These are phyloP conservation scores for Akanthomyces uredinophilus DNA, from an alignment of 2,329 filamentous ascomycete genomes.

Conservation along the genomic window DNA sequence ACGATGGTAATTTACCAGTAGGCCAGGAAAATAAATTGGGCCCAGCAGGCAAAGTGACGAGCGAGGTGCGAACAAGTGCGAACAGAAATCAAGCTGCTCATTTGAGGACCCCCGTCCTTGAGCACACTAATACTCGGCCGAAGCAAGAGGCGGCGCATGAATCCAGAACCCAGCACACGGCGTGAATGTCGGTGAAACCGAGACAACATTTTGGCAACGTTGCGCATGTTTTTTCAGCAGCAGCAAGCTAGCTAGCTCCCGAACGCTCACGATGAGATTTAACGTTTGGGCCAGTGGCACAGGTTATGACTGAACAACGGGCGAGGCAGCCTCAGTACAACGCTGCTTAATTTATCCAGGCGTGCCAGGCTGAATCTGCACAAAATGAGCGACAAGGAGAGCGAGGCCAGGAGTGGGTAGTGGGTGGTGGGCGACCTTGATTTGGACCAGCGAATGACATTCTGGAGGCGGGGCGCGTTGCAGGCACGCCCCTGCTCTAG, in stretches of 20 bases:
- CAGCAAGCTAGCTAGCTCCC: background rate
- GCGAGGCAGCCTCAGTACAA: constrained; percentile 6
- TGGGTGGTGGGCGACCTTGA: constrained; percentile 9
- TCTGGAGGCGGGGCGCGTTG: constrained; percentile 6
- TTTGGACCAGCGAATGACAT: constrained; percentile 4
- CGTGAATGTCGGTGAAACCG: constrained; percentile 4
- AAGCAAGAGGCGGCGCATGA: background rate
- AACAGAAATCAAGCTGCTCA: background rate
- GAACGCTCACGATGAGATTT: background rate
- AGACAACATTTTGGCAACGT: background rate
- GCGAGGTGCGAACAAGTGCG: background rate
- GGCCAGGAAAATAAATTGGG: constrained; percentile 9
- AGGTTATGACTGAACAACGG: background rate
- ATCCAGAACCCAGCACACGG: background rate
- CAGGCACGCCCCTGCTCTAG: background rate
- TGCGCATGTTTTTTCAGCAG: background rate
- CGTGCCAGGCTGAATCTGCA: constrained; percentile 11
- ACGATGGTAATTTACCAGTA: constrained; percentile 15
- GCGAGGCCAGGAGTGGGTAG: background rate
- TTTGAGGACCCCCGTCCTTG: background rate
- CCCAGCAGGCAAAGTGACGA: constrained; percentile 1
- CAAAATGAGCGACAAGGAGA: constrained; percentile 4
- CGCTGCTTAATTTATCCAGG: constrained; percentile 7
- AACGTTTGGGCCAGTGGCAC: constrained; percentile 3
- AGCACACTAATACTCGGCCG: background rate